Percentiles rank a stretch among this genome's conserved stretches.
These are phyloP conservation scores for Ophiocordyceps sinensis DNA, from an alignment of 2,329 filamentous ascomycete species.

Conservation along the genomic window DNA sequence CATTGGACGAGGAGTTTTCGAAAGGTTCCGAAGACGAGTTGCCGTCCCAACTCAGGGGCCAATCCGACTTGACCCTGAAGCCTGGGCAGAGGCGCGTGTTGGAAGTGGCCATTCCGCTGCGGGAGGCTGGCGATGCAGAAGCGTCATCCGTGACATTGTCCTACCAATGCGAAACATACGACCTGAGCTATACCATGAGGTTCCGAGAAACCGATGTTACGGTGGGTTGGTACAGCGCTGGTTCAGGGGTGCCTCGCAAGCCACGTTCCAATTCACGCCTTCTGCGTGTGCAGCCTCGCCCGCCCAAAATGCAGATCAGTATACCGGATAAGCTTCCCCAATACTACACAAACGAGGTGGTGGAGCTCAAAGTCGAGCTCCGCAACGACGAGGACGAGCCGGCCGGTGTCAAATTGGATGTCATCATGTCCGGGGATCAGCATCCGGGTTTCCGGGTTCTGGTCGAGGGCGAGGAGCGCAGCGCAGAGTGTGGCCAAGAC, in stretches of 20 bases:
- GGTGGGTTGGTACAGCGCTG: constrained; percentile 35
- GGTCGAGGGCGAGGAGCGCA: constrained; percentile 18
- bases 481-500: constrained; percentile 19
- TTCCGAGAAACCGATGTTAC: constrained; percentile 27
- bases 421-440: constrained; percentile 47
- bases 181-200: constrained; percentile 49
- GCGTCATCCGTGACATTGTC: constrained; percentile 49
- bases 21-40: constrained; percentile 11
- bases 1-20: constrained; percentile 14
- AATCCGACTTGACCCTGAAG: constrained; percentile 48
- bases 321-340: constrained; percentile 48
- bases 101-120: constrained; percentile 56
- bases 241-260: constrained; percentile 28
- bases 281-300: constrained; percentile 70
- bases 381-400: constrained; percentile 74
- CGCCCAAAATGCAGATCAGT: constrained; percentile 75
- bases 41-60: constrained; percentile 32
- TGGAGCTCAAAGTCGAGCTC: constrained; percentile 55
- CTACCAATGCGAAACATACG: constrained; percentile 51
- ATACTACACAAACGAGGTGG: constrained; percentile 73
- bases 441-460: constrained; percentile 31
- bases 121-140: constrained; percentile 67
- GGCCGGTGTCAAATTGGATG: constrained; percentile 56
- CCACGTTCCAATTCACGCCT: constrained; percentile 34
- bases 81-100: constrained; percentile 57